phyloP scores from a whole-genome alignment of 2,329 filamentous ascomycete genomes.

The Canariomyces notabilis region DNA sequence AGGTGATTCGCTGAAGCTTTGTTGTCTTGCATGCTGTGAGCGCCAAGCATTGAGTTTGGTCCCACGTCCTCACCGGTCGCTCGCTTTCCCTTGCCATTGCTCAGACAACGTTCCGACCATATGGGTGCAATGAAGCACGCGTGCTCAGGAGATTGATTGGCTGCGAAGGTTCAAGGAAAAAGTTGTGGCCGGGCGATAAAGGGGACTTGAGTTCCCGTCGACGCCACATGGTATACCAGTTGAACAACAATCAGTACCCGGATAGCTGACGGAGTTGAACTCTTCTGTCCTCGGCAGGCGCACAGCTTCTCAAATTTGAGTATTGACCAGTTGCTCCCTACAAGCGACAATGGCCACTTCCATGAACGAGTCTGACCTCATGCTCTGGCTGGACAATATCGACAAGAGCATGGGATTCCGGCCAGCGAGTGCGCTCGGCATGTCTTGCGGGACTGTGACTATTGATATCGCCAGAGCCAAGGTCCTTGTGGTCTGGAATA shows the following conservation, averaged over 20 bases:
- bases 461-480: slow-evolving; percentile 34
- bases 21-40: slow-evolving; percentile 15
- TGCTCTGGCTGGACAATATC: slow-evolving; percentile 26
- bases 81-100: slow-evolving; percentile 1
- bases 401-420: slow-evolving; percentile 34
- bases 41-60: slow-evolving; percentile 5
- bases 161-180: background rate
- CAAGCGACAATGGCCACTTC: background rate
- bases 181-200: background rate
- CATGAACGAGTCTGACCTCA: slow-evolving; percentile 9
- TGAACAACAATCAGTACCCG: background rate
- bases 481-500: slow-evolving; percentile 41
- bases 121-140: slow-evolving; percentile 5
- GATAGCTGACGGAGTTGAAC: background rate
- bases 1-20: slow-evolving; percentile 12
- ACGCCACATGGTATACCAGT: background rate
- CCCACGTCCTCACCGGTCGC: slow-evolving; percentile 19
- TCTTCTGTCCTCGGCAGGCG: background rate
- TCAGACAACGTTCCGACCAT: slow-evolving; percentile 9
- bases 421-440: slow-evolving; percentile 38
- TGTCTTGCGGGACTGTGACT: slow-evolving; percentile 45
- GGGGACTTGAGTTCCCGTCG: background rate
- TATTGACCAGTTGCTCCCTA: background rate
- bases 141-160: slow-evolving; percentile 3
- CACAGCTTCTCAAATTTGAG: background rate